Percentiles rank a stretch among this genome's conserved stretches.
Conservation (phyloP, 345 rosid species). For the Lagerstroemia speciosa region DNA sequence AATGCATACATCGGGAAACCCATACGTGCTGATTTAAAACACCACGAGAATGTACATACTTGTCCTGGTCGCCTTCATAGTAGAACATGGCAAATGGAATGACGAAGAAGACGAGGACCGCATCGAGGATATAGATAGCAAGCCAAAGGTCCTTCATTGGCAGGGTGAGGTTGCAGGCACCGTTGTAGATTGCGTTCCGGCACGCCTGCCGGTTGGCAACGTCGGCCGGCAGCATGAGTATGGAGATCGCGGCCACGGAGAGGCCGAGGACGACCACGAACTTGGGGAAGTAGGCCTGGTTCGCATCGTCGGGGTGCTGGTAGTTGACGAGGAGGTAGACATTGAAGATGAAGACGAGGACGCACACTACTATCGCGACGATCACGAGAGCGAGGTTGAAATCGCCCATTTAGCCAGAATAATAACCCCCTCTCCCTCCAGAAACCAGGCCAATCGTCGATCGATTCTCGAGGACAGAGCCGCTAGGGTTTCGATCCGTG, state of each 20-base stretch:
- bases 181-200: slow-evolving; percentile 78
- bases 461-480: not conserved
- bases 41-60: slow-evolving; percentile 39
- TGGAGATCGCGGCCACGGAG: slow-evolving; percentile 77
- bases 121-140: slow-evolving; percentile 70
- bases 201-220: slow-evolving; percentile 99
- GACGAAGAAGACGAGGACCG: slow-evolving; percentile 82
- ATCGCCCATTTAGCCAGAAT: slow-evolving; percentile 64
- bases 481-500: not conserved
- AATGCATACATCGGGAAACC: not conserved
- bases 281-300: slow-evolving; percentile 98
- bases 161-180: slow-evolving; percentile 85
- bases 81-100: slow-evolving; percentile 97
- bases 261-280: slow-evolving; percentile 91
- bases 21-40: slow-evolving; percentile 2
- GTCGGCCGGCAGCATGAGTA: slow-evolving; percentile 96
- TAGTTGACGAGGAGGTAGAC: slow-evolving; percentile 93
- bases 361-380: slow-evolving; percentile 84
- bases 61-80: slow-evolving; percentile 99
- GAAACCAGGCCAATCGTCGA: not conserved
- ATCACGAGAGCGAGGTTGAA: slow-evolving; percentile 98
- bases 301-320: slow-evolving; percentile 98
- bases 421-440: not conserved
- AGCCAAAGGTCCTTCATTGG: slow-evolving; percentile 99
- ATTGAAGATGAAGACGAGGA: slow-evolving; percentile 78